Evolutionary conservation across 2,329 filamentous ascomycete genomes (phyloP).

Genomic region (Claviceps pazoutovae): DNA sequence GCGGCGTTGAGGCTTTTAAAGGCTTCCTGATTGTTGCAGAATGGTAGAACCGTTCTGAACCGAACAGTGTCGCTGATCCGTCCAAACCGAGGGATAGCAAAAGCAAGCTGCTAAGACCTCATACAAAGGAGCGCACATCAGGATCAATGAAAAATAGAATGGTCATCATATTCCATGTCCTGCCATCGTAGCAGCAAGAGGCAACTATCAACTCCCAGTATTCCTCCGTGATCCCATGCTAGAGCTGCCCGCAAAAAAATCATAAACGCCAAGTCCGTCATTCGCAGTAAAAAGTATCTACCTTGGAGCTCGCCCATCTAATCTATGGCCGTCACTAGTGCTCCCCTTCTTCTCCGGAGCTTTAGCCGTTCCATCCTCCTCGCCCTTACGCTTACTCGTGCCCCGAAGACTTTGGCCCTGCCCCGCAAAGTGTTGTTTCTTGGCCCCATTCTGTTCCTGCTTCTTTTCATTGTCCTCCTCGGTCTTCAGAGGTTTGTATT

Average conservation of each 20-base stretch:
- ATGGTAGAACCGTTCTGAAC: no score
- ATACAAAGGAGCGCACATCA: neutral
- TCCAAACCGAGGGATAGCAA: no score
- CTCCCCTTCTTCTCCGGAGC: constrained; percentile 32
- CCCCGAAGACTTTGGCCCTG: constrained; percentile 68
- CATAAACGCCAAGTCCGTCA: constrained; percentile 11
- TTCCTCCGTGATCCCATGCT: neutral
- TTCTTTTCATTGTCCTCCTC: constrained; percentile 55
- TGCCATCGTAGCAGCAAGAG: neutral
- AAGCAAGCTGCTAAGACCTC: no score
- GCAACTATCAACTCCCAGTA: no score
- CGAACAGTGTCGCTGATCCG: no score
- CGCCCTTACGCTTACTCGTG: constrained; percentile 56
- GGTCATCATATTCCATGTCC: neutral
- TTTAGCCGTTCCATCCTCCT: constrained; percentile 33
- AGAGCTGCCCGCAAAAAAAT: neutral
- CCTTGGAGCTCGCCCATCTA: constrained; percentile 27
- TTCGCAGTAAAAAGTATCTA: neutral
- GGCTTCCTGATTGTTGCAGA: no score
- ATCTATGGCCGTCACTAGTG: constrained; percentile 25
- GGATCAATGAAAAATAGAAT: neutral
- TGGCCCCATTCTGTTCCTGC: constrained; percentile 46
- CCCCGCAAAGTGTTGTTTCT: constrained; percentile 66
- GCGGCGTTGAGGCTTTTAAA: no score
- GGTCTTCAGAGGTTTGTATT: constrained; percentile 76